Evolutionary conservation across 768 basidiomycete genomes (phyloP), one percentile per base, ranked within the genome.

Genomic region (Mycena alexandri): DNA sequence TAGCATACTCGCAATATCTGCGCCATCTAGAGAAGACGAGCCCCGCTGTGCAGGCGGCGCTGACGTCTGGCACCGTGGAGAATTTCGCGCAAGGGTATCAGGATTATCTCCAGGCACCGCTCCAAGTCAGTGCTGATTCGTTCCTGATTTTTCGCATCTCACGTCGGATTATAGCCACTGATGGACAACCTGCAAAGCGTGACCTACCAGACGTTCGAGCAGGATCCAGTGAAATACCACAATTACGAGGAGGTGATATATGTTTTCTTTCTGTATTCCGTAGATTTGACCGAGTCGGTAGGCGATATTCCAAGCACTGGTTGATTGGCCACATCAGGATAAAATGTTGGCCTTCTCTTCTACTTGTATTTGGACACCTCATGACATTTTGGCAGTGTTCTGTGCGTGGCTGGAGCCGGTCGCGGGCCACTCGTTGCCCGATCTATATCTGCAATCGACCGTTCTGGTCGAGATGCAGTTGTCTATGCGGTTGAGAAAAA

Each of bases 401-500:
- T 98, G 46, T 96, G 93, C 73, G 89, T 99, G 47, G 96, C 95
- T 41, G 98, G 98, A 46, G 98, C 98, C 0, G 98, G 98, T 34
- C 87, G 98, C 51, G 98, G 98, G 0, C 96, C 96, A 11, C 85
- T 99, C 36, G 94, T 99, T 33, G 88, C 92, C 9, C 90, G 97
- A 22, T 92, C 91, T 75, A 82, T 99, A 54, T 83, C 80, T 53
- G 98, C 97, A 2, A 81, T 95, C 51, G 82, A 88, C 71, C 85
- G 94, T 57, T 82, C 93, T 7, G 79, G 83, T 33, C 85, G 89
- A 25, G 70, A 87, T 22, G 92, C 88, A 0, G 80, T 83, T 41
- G 82, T 99, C 1, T 95, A 94, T 73, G 98, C 93, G 0, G 89
- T 99, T 44, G 98, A 99, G 78, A 99, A 99, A 83, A 99, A 99